Evolutionary conservation across 306 rosid genomes (phyloP).

Genomic region (Sindora glabra): DNA sequence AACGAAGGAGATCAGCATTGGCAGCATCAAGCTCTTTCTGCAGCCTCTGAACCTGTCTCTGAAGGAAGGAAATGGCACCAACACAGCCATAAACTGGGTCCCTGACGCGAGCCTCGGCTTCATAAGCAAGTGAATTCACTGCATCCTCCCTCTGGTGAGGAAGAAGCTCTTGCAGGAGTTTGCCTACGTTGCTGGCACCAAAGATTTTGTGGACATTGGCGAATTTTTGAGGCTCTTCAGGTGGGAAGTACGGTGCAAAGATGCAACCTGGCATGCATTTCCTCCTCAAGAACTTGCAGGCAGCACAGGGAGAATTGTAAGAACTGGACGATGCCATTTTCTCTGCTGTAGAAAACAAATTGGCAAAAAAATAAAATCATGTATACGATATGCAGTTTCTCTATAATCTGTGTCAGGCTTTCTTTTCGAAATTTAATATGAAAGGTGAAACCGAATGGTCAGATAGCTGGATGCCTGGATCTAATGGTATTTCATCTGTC

Average conservation of each 20-base stretch:
- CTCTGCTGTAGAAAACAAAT: conserved; percentile 14
- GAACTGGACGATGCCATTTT: conserved; percentile 66
- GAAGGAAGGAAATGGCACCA: conserved; percentile 92
- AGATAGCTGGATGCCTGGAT: conserved; percentile 3
- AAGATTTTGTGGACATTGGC: conserved; percentile 94
- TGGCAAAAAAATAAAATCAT: too few species aligned
- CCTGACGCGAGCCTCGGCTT: conserved; percentile 89
- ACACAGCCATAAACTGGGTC: conserved; percentile 98
- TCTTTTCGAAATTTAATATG: too few species aligned
- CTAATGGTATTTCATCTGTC: conserved; percentile 10
- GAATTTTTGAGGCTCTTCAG: conserved; percentile 95
- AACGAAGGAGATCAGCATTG: conserved; percentile 74
- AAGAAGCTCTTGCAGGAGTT: conserved; percentile 91
- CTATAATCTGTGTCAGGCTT: background rate
- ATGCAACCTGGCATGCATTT: conserved; percentile 96
- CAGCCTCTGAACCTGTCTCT: conserved; percentile 85
- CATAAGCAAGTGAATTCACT: conserved; percentile 89
- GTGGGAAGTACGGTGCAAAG: conserved; percentile 92
- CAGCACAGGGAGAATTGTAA: conserved; percentile 88
- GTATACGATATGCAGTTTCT: background rate
- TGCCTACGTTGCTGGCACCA: conserved; percentile 94
- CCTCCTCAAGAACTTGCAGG: conserved; percentile 91
- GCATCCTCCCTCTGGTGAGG: conserved; percentile 97
- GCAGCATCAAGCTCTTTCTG: conserved; percentile 92
- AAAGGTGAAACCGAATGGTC: background rate